Conservation (phyloP, 75 land plant species). For the Selaginella moellendorffii region DNA sequence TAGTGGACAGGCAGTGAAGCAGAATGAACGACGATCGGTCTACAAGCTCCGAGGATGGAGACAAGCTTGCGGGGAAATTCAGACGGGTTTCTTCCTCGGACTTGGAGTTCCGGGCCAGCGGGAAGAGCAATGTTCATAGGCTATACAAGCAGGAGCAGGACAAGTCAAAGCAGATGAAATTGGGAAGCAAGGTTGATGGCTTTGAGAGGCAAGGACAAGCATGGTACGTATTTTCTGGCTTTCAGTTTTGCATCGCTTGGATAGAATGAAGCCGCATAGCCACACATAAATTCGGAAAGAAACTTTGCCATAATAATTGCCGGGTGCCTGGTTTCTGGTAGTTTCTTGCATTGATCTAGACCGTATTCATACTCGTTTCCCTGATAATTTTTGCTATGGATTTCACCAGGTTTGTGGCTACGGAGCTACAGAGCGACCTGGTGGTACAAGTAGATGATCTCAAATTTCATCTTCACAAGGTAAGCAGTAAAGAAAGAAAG, state of each 20-base stretch:
- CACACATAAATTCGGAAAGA: neutral
- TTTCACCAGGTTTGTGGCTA: slow-evolving; percentile 5
- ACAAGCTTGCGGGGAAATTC: no score
- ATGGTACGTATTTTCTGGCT: slow-evolving; percentile 29
- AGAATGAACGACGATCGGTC: neutral
- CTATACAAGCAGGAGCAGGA: neutral
- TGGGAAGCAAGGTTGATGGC: slow-evolving; percentile 40
- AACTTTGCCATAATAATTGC: neutral
- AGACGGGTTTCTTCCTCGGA: no score
- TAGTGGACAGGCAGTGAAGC: neutral
- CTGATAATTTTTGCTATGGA: neutral
- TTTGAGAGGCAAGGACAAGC: slow-evolving; percentile 53
- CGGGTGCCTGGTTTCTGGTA: neutral
- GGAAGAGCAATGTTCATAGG: neutral
- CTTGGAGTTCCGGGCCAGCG: neutral
- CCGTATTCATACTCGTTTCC: neutral
- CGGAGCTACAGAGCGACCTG: slow-evolving; percentile 8
- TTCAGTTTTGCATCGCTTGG: neutral
- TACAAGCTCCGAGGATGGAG: neutral
- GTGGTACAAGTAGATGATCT: neutral
- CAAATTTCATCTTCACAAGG: slow-evolving; percentile 9
- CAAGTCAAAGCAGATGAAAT: slow-evolving; percentile 13
- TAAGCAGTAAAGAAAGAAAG: no score
- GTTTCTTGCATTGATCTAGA: no score
- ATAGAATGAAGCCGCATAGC: no score